Evolutionary conservation across 2,329 filamentous ascomycete species (phyloP).

Genomic region (Lecanicillium sp.): DNA sequence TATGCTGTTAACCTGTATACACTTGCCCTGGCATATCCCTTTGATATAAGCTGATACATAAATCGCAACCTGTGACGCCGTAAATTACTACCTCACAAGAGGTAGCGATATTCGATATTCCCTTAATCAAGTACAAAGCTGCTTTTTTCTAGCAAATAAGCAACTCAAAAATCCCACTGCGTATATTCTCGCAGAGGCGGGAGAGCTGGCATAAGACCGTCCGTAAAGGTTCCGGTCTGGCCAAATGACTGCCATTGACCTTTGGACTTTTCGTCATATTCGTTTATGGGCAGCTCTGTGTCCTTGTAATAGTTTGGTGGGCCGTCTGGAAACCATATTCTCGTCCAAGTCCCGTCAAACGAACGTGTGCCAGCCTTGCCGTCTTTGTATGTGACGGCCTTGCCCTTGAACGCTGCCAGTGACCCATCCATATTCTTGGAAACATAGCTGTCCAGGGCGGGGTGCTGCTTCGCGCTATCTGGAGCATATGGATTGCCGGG

Average conservation of each 20-base stretch:
- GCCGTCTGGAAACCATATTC: conserved; percentile 68
- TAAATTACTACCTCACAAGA: too few relatives aligned
- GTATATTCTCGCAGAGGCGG: conserved; percentile 74
- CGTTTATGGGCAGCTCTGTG: conserved; percentile 49
- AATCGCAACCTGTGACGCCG: not conserved
- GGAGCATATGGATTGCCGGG: conserved; percentile 34
- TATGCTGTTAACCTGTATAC: too few relatives aligned
- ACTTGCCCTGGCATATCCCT: not conserved
- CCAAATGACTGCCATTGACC: conserved; percentile 58
- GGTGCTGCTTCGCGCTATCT: conserved; percentile 35
- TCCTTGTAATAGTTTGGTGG: conserved; percentile 55
- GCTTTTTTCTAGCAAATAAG: too few relatives aligned
- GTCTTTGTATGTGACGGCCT: conserved; percentile 50
- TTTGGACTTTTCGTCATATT: conserved; percentile 53
- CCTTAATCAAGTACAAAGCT: too few relatives aligned
- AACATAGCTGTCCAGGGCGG: conserved; percentile 35
- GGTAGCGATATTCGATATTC: too few relatives aligned
- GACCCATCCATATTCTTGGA: conserved; percentile 32
- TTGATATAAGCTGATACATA: not conserved
- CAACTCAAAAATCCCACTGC: conserved; percentile 65
- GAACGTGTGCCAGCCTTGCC: conserved; percentile 40
- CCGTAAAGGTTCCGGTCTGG: conserved; percentile 59
- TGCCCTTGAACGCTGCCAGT: conserved; percentile 55
- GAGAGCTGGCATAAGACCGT: conserved; percentile 65
- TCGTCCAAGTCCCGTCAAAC: conserved; percentile 48